Evolutionary conservation across 2,329 filamentous ascomycete species (phyloP), one percentile per base, ranked within the genome.

Genomic region (Westerdykella sp.): DNA sequence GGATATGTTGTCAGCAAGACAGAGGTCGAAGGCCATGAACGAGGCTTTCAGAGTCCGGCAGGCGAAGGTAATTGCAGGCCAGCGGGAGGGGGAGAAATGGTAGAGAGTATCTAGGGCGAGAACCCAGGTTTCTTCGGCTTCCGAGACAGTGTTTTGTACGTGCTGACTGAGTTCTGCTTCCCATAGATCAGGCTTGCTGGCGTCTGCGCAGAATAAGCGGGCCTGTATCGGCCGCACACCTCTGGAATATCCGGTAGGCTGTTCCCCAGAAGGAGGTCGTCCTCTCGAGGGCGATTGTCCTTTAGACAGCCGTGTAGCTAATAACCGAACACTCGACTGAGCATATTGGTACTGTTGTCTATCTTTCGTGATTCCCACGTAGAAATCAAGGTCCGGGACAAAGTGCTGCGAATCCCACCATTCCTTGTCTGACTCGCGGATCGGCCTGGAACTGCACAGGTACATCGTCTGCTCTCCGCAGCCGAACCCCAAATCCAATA

Each of bases 391-490:
- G 6, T 3, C 30, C 36, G 12, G 41, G 23, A 16, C 40, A 38
- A n/a, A 41, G 13, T 9, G 36, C 22, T 45, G 34, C 31, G 4
- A 37, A 23, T 51, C 49, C 51, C 49, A 57, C 49, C 50, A 57
- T 6, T 46, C 41, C 10, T 40, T 45, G 39, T 60, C 55, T 11
- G 30, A 43, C 4, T 39, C 25, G 15, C 47, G 40, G 21, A 55
- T 13, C 4, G 54, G 50, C 14, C 12, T 32, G 12, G 43, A 34
- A 41, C 51, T 52, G 46, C 48, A 67, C 18, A 79, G 51, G 43
- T 74, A 70, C 15, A 74, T 55, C 0, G 71, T 76, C 55, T 81
- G 78, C 49, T 81, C 77, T 25, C 78, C 78, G 47, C 78, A 81
- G 9, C 78, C 78, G 47, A 79, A 76, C 2, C 78, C 78, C 1